Conservation (phyloP, 2,329 filamentous ascomycete species). For the Coniochaeta hoffmannii region DNA sequence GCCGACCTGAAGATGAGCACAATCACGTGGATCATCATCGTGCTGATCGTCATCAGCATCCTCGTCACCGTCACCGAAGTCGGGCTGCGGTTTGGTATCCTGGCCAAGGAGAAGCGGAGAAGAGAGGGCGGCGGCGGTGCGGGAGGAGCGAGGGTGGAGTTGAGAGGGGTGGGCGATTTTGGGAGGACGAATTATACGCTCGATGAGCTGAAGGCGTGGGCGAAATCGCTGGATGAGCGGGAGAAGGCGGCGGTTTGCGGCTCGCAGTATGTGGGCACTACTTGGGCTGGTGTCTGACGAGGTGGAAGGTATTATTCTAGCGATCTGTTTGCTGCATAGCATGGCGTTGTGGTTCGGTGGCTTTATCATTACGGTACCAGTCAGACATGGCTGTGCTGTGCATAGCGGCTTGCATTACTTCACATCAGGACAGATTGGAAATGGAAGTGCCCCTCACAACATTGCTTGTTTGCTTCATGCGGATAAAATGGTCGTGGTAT, state of each 20-base stretch:
- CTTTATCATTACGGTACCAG: background rate
- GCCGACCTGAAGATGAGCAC: conserved; percentile 91
- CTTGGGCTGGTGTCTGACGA: conserved; percentile 18
- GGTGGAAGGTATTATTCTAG: background rate
- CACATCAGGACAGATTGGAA: background rate
- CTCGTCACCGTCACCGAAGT: conserved; percentile 88
- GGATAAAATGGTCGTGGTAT: background rate
- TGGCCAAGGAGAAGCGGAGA: conserved; percentile 36
- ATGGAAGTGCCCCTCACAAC: background rate
- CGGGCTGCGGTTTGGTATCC: conserved; percentile 72
- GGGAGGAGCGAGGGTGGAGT: conserved; percentile 7
- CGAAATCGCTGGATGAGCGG: conserved; percentile 13
- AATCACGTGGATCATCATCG: conserved; percentile 97
- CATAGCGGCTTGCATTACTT: background rate
- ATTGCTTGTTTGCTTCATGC: background rate
- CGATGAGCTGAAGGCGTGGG: conserved; percentile 20
- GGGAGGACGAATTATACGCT: conserved; percentile 15
- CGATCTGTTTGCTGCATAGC: conserved; percentile 1
- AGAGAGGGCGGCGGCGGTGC: conserved; percentile 3
- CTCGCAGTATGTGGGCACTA: conserved; percentile 17
- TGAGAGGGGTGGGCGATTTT: conserved; percentile 5
- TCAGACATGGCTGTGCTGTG: background rate
- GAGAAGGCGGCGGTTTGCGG: conserved; percentile 21
- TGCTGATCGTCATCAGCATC: conserved; percentile 86
- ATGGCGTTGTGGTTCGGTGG: background rate